Base-by-base conservation (phyloP, 352 stramenopile genomes). In the Halophytophthora polymorphica region DNA sequence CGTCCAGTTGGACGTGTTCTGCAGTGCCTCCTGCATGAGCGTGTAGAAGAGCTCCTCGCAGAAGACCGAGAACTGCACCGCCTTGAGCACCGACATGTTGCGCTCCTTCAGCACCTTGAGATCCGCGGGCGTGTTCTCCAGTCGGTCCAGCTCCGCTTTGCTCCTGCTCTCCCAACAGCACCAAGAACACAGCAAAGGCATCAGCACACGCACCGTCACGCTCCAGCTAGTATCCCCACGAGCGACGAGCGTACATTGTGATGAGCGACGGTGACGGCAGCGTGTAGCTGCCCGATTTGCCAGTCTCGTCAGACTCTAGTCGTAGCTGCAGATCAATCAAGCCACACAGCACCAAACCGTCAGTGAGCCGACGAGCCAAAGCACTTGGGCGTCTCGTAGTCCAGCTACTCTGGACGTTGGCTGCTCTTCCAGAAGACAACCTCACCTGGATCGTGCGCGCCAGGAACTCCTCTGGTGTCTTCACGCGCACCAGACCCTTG, bases 21-120 rank as follows among this genome's bases (percentile, higher is more conserved):
- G 76, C 38, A 93, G 58, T 11, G 82, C 81, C 45, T 93, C 84
- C 47, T 86, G 75, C 84, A 95, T 92, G 25, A 91, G 38, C 7
- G 67, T 88, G 53, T 90, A 77, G 56, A 95, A 95, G 0, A 90
- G 56, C 54, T 95, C 84, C 68, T 93, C 82, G 34, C 80, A 93
- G 44, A 92, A 95, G 1, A 95, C 76, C 2, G 84, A 92, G 48
- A 92, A 92, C 65, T 93, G 84, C 11, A 95, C 80, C 0, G 78
- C 80, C 55, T 85, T 83, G 4, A 95, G 53, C 51, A 92, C 62
- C 6, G 73, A 82, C 21, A 66, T 51, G 36, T 95, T 95, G 25
- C 78, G 77, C 29, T 84, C 77, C 3, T 90, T 65, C 19, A 92
- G 50, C 6, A 70, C 58, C 48, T 83, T 78, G 0, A 75, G 25